Base-by-base conservation (phyloP, 345 rosid genomes). In the Boechera stricta region DNA sequence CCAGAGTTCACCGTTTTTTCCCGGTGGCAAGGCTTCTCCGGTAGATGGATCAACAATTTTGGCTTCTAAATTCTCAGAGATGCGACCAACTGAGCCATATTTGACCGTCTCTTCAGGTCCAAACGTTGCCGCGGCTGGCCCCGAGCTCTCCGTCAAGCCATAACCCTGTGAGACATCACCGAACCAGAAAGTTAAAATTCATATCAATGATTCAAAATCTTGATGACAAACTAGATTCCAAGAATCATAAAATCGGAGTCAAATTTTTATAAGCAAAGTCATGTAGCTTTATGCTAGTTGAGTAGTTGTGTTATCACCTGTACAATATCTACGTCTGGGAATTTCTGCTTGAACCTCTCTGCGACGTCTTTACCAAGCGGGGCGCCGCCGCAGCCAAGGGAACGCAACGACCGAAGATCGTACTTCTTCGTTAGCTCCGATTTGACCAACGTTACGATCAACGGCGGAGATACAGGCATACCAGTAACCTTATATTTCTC, bases 131-230 rank as follows among this genome's bases (percentile, higher is more conserved):
- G 98, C 39, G 0, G 84, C 94, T 56, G 78, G 89, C 42, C 94
- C 99, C 38, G 77, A 52, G 11, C 87, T 89, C 84, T 95, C 99
- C 4, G 99, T 95, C 89, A 95, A 60, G 52, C 99, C 99, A 85
- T 95, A 95, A 39, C 99, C 99, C 99, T 92, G 26, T 54, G 35
- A 56, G 64, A 71, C 64, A 48, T 6, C 67, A 18, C 2, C 35
- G 3, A 56, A 56, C 41, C 64, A 54, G 3, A 3, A 49, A 47
- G 24, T 56, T 21, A 2, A 42, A 73, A 52, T 31, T 35, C 35
- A 57, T 47, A 56, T 6, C 49, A 33, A 26, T 15, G 29, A 6
- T 47, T 35, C 11, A 32, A 18, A 39, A 69, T 39, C 35, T 51
- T 47, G 1, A 4, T 13, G 10, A 29, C 2, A 72, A 41, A 48